Evolutionary conservation across 1,284 basidiomycete species (phyloP).

Genomic region (Pulchroboletus neoregius): DNA sequence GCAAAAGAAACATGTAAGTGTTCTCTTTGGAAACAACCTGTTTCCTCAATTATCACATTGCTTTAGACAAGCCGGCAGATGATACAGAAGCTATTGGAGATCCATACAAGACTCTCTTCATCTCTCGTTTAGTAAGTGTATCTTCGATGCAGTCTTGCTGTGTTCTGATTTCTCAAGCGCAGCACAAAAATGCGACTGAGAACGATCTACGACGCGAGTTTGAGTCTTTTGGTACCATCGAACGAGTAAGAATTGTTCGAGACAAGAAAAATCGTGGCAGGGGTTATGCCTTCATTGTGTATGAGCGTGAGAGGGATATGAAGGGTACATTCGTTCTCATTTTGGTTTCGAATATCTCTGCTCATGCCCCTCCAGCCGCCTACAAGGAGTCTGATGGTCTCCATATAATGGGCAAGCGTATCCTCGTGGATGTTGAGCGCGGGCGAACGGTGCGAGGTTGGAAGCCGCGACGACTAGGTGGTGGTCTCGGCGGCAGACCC

Average conservation of each 20-base stretch:
- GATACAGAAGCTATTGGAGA: constrained; percentile 95
- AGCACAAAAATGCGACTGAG: constrained; percentile 89
- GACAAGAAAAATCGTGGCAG: constrained; percentile 84
- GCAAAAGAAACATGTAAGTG: constrained; percentile 80
- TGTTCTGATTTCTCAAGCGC: constrained; percentile 25
- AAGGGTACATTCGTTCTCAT: constrained; percentile 61
- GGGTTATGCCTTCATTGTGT: constrained; percentile 97
- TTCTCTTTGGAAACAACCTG: constrained; percentile 2
- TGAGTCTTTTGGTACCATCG: constrained; percentile 92
- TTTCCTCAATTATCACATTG: constrained; percentile 13
- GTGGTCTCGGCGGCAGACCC: constrained; percentile 92
- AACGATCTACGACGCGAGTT: constrained; percentile 92
- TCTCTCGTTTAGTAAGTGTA: constrained; percentile 76
- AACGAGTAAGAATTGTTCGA: constrained; percentile 85
- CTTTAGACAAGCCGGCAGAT: constrained; percentile 82
- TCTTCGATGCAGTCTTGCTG: constrained; percentile 2
- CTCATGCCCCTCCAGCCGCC: constrained; percentile 59
- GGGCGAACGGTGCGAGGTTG: constrained; percentile 97
- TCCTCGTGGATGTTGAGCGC: constrained; percentile 96
- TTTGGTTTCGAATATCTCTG: constrained; percentile 11
- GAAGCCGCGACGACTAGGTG: constrained; percentile 94
- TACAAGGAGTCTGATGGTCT: constrained; percentile 99
- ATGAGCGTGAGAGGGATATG: constrained; percentile 98
- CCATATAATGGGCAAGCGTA: constrained; percentile 91
- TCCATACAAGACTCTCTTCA: constrained; percentile 98